A percentile compares a stretch with the other conserved stretches of the same genome.
phyloP scores from a whole-genome alignment of 1,139 yeast genomes.

The Candida tetrigidarum region DNA sequence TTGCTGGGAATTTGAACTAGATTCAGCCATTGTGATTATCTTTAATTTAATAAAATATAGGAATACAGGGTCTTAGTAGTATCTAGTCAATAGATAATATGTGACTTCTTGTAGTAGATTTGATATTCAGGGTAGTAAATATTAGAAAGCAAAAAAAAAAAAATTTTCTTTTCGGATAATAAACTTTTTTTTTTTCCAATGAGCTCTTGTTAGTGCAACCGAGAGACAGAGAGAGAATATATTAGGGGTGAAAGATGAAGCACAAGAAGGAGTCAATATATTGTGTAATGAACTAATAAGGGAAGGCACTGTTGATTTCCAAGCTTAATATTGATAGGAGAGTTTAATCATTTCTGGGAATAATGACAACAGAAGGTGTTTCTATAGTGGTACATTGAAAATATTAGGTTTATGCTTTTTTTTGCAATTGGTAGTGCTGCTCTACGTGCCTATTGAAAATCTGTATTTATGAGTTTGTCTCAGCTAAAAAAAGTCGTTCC shows the following conservation, averaged over 20 bases:
- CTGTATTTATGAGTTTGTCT: too few species aligned
- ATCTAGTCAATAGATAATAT: conserved; percentile 4
- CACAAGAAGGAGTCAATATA: background rate
- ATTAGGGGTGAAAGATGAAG: background rate
- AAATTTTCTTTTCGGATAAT: background rate
- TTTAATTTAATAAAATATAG: background rate
- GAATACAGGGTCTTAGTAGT: background rate
- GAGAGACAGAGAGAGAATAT: background rate
- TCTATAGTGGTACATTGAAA: too few species aligned
- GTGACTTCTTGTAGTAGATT: background rate
- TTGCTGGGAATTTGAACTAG: background rate
- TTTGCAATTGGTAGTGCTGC: background rate
- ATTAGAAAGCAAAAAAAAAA: conserved; percentile 1
- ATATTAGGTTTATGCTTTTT: background rate
- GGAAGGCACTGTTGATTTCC: background rate
- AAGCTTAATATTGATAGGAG: too few species aligned
- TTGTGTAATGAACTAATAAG: background rate
- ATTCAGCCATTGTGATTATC: background rate
- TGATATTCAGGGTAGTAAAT: background rate
- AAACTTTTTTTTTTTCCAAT: background rate
- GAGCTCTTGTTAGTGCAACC: background rate
- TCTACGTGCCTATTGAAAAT: too few species aligned
- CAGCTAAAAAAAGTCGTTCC: background rate
- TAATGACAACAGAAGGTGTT: too few species aligned
- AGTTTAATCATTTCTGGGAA: too few species aligned